Percentiles rank a stretch among this genome's conserved stretches.
These are phyloP conservation scores for Ceratobasidium sp. DNA, from an alignment of 1,284 basidiomycete genomes.

Conservation along the genomic window DNA sequence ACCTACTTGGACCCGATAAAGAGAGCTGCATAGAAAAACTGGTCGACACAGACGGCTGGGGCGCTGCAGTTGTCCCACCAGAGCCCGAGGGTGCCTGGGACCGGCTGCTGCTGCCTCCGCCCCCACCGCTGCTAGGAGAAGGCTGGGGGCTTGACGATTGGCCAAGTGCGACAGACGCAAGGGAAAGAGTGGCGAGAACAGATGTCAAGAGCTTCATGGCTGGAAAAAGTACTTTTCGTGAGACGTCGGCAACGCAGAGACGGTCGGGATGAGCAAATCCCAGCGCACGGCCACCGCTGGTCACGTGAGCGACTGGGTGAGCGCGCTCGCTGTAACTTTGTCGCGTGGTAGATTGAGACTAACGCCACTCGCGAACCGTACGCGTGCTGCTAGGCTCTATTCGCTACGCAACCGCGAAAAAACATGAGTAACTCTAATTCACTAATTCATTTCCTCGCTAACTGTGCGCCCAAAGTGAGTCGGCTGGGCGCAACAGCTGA, in stretches of 20 bases:
- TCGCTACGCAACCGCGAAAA: neutral
- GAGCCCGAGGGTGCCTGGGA: slow-evolving; percentile 11
- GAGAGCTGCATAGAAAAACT: slow-evolving; percentile 15
- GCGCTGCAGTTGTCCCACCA: slow-evolving; percentile 6
- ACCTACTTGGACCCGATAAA: slow-evolving; percentile 24
- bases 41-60: neutral
- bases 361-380: neutral
- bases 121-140: neutral
- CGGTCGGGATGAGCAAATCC: slow-evolving; percentile 14
- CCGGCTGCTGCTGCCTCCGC: neutral
- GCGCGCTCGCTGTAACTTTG: neutral
- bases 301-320: slow-evolving; percentile 1
- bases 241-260: slow-evolving; percentile 21
- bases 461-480: neutral
- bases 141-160: slow-evolving; percentile 14
- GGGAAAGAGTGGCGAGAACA: slow-evolving; percentile 27
- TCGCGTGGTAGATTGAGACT: neutral
- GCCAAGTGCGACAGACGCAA: slow-evolving; percentile 6
- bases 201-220: slow-evolving; percentile 14
- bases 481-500: neutral
- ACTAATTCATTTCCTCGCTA: neutral
- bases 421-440: neutral
- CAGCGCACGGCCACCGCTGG: slow-evolving; percentile 2
- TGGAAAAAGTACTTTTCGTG: neutral
- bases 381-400: slow-evolving; percentile 1